These are phyloP conservation scores for Pholiota conissans DNA, from an alignment of 768 basidiomycete species.

Conservation along the genomic window DNA sequence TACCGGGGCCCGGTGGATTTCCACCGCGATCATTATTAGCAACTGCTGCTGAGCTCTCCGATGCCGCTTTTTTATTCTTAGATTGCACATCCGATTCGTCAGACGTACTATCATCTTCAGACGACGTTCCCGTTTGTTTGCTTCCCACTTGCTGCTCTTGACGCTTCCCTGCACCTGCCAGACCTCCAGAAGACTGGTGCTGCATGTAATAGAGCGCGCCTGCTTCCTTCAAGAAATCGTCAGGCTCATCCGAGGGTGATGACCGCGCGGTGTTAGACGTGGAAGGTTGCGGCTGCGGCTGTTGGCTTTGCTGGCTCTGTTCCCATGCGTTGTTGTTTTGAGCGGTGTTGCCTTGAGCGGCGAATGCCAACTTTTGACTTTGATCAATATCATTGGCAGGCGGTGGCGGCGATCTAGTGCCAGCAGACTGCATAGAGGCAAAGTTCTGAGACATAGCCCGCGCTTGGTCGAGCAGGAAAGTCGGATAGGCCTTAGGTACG, in stretches of 20 bases:
- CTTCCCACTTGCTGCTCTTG: constrained; percentile 5
- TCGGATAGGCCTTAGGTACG: background rate
- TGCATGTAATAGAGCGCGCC: constrained; percentile 73
- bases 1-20: constrained; percentile 13
- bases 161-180: background rate
- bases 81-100: constrained; percentile 15
- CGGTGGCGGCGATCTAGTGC: constrained; percentile 9
- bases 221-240: constrained; percentile 48
- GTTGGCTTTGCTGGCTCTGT: background rate
- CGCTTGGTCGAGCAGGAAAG: constrained; percentile 7
- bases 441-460: constrained; percentile 11
- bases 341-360: too few species aligned
- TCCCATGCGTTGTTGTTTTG: constrained; percentile 3
- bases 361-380: too few species aligned
- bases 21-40: constrained; percentile 3
- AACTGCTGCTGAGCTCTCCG: background rate
- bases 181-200: constrained; percentile 29
- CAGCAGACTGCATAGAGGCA: constrained; percentile 5
- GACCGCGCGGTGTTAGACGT: constrained; percentile 16
- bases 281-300: constrained; percentile 12
- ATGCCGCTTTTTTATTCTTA: constrained; percentile 8
- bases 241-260: constrained; percentile 27
- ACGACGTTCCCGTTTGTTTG: background rate
- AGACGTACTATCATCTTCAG: constrained; percentile 13
- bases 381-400: constrained; percentile 11